Evolutionary conservation across 306 rosid species (phyloP).

Genomic region (Argentina anserina): DNA sequence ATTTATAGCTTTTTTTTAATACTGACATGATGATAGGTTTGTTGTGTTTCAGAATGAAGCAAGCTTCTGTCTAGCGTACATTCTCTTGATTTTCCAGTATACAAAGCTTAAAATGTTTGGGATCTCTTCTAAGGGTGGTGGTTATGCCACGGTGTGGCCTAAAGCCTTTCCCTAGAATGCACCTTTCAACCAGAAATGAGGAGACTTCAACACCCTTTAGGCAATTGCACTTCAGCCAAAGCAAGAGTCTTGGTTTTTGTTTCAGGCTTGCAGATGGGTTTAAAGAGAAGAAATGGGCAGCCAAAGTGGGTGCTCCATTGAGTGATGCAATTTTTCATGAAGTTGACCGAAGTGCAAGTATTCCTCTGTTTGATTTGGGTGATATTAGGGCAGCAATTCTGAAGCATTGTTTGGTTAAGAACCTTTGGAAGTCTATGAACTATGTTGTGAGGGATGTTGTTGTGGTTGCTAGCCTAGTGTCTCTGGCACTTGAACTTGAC

Average conservation of each 20-base stretch:
- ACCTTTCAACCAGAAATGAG: conserved; percentile 47
- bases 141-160: conserved; percentile 59
- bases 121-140: conserved; percentile 58
- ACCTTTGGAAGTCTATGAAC: conserved; percentile 90
- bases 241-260: conserved; percentile 16
- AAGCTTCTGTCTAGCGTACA: too few species aligned
- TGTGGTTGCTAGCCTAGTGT: conserved; percentile 81
- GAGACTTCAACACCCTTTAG: conserved; percentile 23
- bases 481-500: conserved; percentile 64
- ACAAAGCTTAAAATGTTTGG: neutral
- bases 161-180: conserved; percentile 52
- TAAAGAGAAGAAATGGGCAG: conserved; percentile 47
- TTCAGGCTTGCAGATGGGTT: conserved; percentile 24
- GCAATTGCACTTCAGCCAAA: conserved; percentile 16
- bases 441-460: conserved; percentile 80
- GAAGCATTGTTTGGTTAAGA: conserved; percentile 88
- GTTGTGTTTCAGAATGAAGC: too few species aligned
- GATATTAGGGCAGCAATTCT: conserved; percentile 89
- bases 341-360: conserved; percentile 55
- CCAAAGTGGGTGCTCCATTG: conserved; percentile 70
- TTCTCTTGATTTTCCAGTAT: too few species aligned
- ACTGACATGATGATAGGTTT: too few species aligned
- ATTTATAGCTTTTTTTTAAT: too few species aligned
- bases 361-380: conserved; percentile 73
- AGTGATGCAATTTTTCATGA: conserved; percentile 46